Percentiles rank a stretch among this genome's conserved stretches.
Evolutionary conservation across 495 filamentous ascomycete species (phyloP).

Genomic region (Penicillium tannophilum): DNA sequence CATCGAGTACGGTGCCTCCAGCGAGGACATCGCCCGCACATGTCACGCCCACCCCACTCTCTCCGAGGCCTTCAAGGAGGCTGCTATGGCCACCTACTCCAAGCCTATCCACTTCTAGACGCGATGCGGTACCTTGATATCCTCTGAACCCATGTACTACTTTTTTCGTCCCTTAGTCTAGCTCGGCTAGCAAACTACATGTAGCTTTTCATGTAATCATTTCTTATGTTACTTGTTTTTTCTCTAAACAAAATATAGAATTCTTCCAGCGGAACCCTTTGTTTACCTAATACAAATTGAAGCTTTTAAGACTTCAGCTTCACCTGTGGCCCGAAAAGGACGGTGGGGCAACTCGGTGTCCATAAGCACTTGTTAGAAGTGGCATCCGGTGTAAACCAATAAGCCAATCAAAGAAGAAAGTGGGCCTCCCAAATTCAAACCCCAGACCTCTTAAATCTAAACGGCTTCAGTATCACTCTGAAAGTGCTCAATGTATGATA

Average conservation of each 20-base stretch:
- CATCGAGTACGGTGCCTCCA: slow-evolving; percentile 92
- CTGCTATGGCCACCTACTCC: slow-evolving; percentile 95
- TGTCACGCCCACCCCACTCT: slow-evolving; percentile 97
- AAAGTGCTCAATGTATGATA: neutral
- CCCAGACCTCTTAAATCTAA: neutral
- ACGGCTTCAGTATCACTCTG: neutral
- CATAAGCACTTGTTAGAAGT: neutral
- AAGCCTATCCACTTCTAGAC: slow-evolving; percentile 95
- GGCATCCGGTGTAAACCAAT: neutral
- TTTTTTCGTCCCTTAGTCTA: slow-evolving; percentile 41
- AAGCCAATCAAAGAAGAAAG: neutral
- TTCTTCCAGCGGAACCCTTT: neutral
- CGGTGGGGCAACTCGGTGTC: neutral
- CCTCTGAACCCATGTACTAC: slow-evolving; percentile 39
- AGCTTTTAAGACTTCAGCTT: neutral
- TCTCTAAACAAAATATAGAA: slow-evolving; percentile 11
- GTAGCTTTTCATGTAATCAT: slow-evolving; percentile 50
- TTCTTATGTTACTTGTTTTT: slow-evolving; percentile 29
- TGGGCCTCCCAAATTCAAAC: neutral
- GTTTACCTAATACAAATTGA: neutral
- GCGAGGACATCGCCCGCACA: slow-evolving; percentile 92
- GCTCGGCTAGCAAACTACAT: slow-evolving; percentile 46
- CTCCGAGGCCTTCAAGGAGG: slow-evolving; percentile 98
- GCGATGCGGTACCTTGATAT: slow-evolving; percentile 25
- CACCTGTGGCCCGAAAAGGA: slow-evolving; percentile 2